Evolutionary conservation across 768 basidiomycete species (phyloP).

Genomic region (Lepiota brunneoincarnata): DNA sequence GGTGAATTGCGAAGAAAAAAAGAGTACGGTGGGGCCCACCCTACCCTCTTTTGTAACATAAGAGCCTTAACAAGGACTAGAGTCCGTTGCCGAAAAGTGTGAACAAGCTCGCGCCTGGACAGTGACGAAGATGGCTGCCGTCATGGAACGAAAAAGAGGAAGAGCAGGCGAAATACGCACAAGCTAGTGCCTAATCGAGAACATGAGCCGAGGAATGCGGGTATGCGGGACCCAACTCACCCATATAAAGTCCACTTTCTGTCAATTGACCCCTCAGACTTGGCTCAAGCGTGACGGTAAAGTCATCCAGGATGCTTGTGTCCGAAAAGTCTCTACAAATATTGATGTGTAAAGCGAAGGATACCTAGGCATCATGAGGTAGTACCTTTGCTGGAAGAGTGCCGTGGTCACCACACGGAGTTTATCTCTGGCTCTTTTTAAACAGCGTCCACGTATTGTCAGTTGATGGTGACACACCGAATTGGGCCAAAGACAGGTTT

Average conservation of each 20-base stretch:
- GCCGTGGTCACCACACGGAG: constrained; percentile 92
- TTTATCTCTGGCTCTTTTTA: constrained; percentile 60
- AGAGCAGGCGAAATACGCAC: constrained; percentile 34
- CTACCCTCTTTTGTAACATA: constrained; percentile 88
- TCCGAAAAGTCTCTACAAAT: constrained; percentile 77
- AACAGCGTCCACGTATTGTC: neutral
- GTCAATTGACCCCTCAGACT: constrained; percentile 80
- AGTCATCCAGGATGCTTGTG: constrained; percentile 85
- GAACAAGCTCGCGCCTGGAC: constrained; percentile 82
- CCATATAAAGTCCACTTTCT: constrained; percentile 94
- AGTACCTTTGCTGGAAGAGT: constrained; percentile 78
- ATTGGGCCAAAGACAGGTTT: constrained; percentile 94
- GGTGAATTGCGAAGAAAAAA: neutral
- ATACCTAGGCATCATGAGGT: neutral
- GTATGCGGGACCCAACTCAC: constrained; percentile 38
- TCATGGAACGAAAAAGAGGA: neutral
- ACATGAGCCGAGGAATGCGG: neutral
- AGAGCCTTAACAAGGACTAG: constrained; percentile 92
- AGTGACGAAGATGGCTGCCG: constrained; percentile 3
- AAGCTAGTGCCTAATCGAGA: constrained; percentile 60
- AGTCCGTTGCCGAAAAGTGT: constrained; percentile 90
- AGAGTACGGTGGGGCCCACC: constrained; percentile 13
- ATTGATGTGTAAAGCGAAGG: neutral
- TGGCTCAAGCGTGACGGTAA: constrained; percentile 71
- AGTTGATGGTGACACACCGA: constrained; percentile 44